Evolutionary conservation across 495 filamentous ascomycete genomes (phyloP).

Genomic region (Penicillium egyptiacum): DNA sequence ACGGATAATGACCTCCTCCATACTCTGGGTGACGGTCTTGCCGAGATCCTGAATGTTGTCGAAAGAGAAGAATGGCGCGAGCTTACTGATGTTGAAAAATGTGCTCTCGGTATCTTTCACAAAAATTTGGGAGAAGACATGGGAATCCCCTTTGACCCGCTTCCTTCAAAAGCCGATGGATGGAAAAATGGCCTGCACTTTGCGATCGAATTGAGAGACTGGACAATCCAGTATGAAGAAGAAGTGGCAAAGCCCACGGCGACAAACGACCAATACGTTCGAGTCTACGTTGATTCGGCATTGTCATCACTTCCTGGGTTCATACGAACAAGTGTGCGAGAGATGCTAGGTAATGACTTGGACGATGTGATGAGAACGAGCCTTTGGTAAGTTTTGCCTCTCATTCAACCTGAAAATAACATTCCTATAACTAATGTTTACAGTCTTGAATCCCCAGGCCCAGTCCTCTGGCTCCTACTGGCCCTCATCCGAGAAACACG

Average conservation of each 20-base stretch:
- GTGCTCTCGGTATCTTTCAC: constrained; percentile 43
- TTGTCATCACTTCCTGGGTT: constrained; percentile 18
- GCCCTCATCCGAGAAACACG: constrained; percentile 33
- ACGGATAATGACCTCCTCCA: constrained; percentile 45
- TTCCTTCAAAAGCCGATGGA: constrained; percentile 23
- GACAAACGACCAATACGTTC: constrained; percentile 31
- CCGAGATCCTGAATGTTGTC: constrained; percentile 38
- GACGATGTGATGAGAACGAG: constrained; percentile 30
- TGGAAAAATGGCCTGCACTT: constrained; percentile 59
- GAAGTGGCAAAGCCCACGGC: constrained; percentile 25
- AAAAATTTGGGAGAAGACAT: constrained; percentile 43
- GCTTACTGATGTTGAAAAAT: constrained; percentile 42
- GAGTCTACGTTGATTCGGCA: constrained; percentile 32
- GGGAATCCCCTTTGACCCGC: constrained; percentile 35
- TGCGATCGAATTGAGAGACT: constrained; percentile 48
- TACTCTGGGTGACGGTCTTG: constrained; percentile 40
- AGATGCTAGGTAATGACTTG: constrained; percentile 27
- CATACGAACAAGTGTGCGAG: constrained; percentile 18
- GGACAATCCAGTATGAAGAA: constrained; percentile 51
- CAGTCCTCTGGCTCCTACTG: constrained; percentile 33
- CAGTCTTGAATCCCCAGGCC: constrained; percentile 28
- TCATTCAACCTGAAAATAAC: background rate
- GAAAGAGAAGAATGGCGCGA: constrained; percentile 43
- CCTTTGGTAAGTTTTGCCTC: constrained; percentile 20
- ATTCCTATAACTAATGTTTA: constrained; percentile 8